Percentiles rank a stretch among this genome's conserved stretches.
These are phyloP conservation scores for Gossypium sturtianum DNA, from an alignment of 345 rosid genomes.

Conservation along the genomic window DNA sequence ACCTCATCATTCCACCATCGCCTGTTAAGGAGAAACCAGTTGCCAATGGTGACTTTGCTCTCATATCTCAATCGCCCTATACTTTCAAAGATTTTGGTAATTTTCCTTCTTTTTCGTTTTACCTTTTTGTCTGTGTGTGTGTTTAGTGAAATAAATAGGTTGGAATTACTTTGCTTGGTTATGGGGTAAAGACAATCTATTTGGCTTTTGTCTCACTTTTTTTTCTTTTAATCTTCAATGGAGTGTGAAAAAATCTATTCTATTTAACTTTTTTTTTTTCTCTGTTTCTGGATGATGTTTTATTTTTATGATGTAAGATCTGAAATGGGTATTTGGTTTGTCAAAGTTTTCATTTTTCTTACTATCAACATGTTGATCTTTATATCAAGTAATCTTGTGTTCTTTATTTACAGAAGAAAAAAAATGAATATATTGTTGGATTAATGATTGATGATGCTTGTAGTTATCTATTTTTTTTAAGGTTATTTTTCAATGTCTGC, in stretches of 20 bases:
- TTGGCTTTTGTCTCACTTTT: too few species aligned
- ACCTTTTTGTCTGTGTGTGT: not conserved
- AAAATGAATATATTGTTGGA: not conserved
- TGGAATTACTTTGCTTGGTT: not conserved
- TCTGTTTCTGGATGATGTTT: not conserved
- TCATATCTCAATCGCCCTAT: constrained; percentile 15
- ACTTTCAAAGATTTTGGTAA: constrained; percentile 28
- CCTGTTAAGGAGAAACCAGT: constrained; percentile 31
- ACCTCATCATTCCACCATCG: constrained; percentile 32
- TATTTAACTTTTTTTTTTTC: not conserved
- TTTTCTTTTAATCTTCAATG: not conserved
- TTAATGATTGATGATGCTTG: not conserved
- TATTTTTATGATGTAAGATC: constrained; percentile 9
- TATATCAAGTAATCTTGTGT: not conserved
- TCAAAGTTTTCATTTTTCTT: not conserved
- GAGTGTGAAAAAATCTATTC: not conserved
- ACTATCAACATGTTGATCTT: not conserved
- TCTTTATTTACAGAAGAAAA: not conserved
- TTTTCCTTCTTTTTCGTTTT: not conserved
- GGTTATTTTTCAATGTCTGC: not conserved
- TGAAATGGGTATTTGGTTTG: constrained; percentile 22
- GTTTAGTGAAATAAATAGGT: not conserved
- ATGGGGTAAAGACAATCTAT: not conserved
- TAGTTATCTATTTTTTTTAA: not conserved
- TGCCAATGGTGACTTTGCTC: constrained; percentile 13